Evolutionary conservation across 129 eudicot genomes (phyloP), one percentile per base, ranked within the genome.

Genomic region (Heracleum sosnowskyi): DNA sequence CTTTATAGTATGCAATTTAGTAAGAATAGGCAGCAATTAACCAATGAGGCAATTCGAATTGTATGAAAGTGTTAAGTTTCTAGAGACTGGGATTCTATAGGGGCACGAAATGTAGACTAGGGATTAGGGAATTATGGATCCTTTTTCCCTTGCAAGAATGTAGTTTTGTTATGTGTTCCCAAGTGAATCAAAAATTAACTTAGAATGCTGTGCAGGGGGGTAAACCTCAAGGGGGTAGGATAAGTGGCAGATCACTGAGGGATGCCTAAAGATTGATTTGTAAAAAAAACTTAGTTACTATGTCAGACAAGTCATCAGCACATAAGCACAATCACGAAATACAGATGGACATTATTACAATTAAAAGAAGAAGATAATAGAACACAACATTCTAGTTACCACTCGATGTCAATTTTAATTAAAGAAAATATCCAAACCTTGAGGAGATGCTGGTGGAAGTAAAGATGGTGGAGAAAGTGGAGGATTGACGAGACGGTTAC

Each of bases 391-490:
- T 3, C 12, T 34, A 34, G 7, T 33, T 69, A 15, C 42, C 17
- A 15, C 41, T 69, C 41, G 15, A 24, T 33, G 20, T 71, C 12
- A 36, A 46, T 71, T 39, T 37, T 24, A 20, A 71, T 22, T 11
- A 37, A 22, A 71, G 24, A 35, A 4, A 11, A 37, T 36, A 71
- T 22, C 24, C 71, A 60, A 53, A 91, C 98, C 95, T 82, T 83
- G 84, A 77, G 81, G 78, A 80, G 87, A 39, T 44, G 82, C 86
- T 31, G 87, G 69, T 55, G 86, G 81, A 53, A 81, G 11, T 78
- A 96, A 91, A 80, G 98, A 81, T 75, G 93, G 96, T 69, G 98
- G 98, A 80, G 86, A 42, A 42, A 77, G 79, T 37, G 97, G 87
- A 47, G 87, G 93, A 62, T 70, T 9, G 66, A 24, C 71, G 85